Conservation (phyloP, 139 green algal species). For the Chlamydomonas sp. region DNA sequence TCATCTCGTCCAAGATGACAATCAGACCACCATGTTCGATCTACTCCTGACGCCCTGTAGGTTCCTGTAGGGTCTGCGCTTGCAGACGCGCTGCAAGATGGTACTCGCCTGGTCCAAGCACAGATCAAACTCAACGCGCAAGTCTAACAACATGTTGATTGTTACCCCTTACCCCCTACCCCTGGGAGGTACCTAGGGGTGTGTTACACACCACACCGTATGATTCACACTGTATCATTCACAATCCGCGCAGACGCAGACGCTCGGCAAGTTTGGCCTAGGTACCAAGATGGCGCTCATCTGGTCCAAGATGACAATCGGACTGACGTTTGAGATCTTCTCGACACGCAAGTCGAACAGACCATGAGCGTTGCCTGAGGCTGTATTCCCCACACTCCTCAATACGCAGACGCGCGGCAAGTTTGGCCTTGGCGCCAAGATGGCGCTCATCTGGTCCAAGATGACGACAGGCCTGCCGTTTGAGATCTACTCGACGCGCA, state of each 20-base stretch:
- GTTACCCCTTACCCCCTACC: no score
- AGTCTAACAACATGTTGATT: background rate
- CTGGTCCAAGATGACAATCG: slow-evolving; percentile 88
- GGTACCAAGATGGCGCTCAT: slow-evolving; percentile 96
- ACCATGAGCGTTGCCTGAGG: no score
- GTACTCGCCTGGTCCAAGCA: no score
- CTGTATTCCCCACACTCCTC: no score
- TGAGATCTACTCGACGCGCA: slow-evolving; percentile 59
- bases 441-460: slow-evolving; percentile 95
- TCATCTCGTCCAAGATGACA: slow-evolving; percentile 92
- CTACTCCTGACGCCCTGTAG: no score
- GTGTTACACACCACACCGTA: no score
- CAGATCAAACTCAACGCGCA: background rate
- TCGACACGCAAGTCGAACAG: no score
- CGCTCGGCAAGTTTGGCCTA: slow-evolving; percentile 90
- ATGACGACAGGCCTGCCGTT: slow-evolving; percentile 94
- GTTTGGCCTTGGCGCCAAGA: slow-evolving; percentile 96
- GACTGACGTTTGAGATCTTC: slow-evolving; percentile 84
- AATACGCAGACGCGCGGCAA: slow-evolving; percentile 92
- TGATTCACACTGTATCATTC: no score
- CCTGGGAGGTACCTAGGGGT: no score
- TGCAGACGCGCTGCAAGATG: no score
- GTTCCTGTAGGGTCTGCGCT: no score
- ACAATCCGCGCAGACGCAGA: no score
- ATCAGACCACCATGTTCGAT: slow-evolving; percentile 85